These are phyloP conservation scores for Begonia fuchsioides DNA, from an alignment of 306 rosid genomes.

Conservation along the genomic window DNA sequence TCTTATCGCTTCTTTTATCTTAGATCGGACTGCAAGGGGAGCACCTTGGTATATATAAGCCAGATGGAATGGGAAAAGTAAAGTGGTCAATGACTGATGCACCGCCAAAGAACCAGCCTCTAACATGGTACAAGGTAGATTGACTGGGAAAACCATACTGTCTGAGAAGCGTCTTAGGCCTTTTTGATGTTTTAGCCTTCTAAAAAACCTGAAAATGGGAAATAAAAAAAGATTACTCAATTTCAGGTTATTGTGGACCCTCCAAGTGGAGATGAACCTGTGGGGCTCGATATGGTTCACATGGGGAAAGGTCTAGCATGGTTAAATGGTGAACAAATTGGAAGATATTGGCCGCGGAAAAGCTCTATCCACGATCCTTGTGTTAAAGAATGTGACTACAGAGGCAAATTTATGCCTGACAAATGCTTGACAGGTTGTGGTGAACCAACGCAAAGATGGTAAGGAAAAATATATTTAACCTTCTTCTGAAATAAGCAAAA, in stretches of 20 bases:
- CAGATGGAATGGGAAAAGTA: slow-evolving; percentile 26
- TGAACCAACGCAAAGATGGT: slow-evolving; percentile 91
- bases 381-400: slow-evolving; percentile 66
- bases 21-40: slow-evolving; percentile 84
- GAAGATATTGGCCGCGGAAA: slow-evolving; percentile 84
- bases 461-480: slow-evolving; percentile 1
- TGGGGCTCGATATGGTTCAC: slow-evolving; percentile 80
- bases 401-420: slow-evolving; percentile 74
- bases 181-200: no score
- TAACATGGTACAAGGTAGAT: slow-evolving; percentile 90
- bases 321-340: slow-evolving; percentile 96
- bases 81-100: slow-evolving; percentile 52
- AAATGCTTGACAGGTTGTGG: slow-evolving; percentile 87
- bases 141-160: no score
- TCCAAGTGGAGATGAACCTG: slow-evolving; percentile 64
- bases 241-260: slow-evolving; percentile 62
- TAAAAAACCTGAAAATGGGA: slow-evolving; percentile 2
- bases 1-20: slow-evolving; percentile 13
- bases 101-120: slow-evolving; percentile 58
- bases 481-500: no score
- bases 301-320: slow-evolving; percentile 98
- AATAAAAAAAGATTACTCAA: background rate
- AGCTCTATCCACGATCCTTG: slow-evolving; percentile 43
- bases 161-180: no score
- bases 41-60: slow-evolving; percentile 42